These are phyloP conservation scores for Sporothrix euskadiensis DNA, from an alignment of 2,329 filamentous ascomycete species.

Conservation along the genomic window DNA sequence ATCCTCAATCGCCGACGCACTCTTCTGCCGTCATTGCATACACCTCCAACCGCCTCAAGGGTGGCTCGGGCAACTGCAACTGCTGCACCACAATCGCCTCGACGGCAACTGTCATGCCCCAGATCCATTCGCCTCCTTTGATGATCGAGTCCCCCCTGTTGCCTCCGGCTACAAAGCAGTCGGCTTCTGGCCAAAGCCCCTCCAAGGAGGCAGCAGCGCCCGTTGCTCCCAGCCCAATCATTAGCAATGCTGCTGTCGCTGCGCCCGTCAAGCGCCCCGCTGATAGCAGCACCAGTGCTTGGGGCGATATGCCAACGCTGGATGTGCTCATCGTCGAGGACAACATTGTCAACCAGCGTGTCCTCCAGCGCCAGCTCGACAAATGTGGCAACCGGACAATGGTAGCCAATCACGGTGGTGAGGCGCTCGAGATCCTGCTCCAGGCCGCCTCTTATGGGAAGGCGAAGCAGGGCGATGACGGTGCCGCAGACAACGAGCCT, in stretches of 20 bases:
- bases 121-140: constrained; percentile 21
- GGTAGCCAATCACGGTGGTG: constrained; percentile 65
- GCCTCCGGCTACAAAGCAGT: neutral
- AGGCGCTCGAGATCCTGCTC: constrained; percentile 60
- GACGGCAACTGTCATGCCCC: neutral
- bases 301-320: constrained; percentile 41
- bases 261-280: neutral
- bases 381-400: constrained; percentile 61
- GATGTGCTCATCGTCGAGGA: constrained; percentile 68
- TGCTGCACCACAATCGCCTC: neutral
- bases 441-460: constrained; percentile 56
- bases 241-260: neutral
- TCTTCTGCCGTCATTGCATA: constrained; percentile 19
- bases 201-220: neutral
- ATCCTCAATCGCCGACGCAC: constrained; percentile 31
- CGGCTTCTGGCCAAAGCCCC: neutral
- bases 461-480: neutral
- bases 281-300: neutral
- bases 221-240: neutral
- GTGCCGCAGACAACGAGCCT: neutral
- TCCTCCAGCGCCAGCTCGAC: constrained; percentile 62
- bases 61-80: neutral
- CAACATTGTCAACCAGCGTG: constrained; percentile 66
- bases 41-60: neutral
- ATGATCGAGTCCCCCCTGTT: neutral